A percentile compares a stretch with the other conserved stretches of the same genome.
Conservation (phyloP, 805 yeast genomes). For the Cephaloascus fragrans region DNA sequence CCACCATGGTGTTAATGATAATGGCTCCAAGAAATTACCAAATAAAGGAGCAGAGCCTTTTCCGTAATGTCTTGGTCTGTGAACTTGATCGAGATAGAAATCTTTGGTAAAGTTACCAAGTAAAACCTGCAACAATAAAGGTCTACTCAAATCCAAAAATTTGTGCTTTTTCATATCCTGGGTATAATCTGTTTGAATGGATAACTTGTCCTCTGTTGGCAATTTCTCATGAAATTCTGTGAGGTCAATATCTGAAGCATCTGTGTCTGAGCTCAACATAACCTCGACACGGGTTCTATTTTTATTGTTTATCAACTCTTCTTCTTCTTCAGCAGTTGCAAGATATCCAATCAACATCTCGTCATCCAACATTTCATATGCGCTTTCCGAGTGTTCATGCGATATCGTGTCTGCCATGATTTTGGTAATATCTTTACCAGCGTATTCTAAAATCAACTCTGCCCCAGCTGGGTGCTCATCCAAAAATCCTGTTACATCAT, state of each 20-base stretch:
- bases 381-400: conserved; percentile 77
- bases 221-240: conserved; percentile 44
- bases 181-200: conserved; percentile 68
- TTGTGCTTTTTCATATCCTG: conserved; percentile 69
- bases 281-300: conserved; percentile 53
- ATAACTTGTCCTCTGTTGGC: conserved; percentile 65
- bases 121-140: conserved; percentile 74
- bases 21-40: conserved; percentile 90
- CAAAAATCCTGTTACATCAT: conserved; percentile 67
- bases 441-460: conserved; percentile 45
- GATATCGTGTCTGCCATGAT: conserved; percentile 64
- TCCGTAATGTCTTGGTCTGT: conserved; percentile 96
- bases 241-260: conserved; percentile 22
- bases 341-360: conserved; percentile 71
- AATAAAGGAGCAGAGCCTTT: conserved; percentile 93
- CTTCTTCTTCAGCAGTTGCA: conserved; percentile 74
- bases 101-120: conserved; percentile 71
- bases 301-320: conserved; percentile 54
- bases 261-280: conserved; percentile 16
- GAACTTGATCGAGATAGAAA: conserved; percentile 91
- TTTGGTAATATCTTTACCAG: conserved; percentile 57
- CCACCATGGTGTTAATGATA: conserved; percentile 91
- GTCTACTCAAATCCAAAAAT: conserved; percentile 77
- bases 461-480: conserved; percentile 69
- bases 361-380: conserved; percentile 81